phyloP scores from a whole-genome alignment of 2,329 filamentous ascomycete genomes.

The Hymenoscyphus occultus region DNA sequence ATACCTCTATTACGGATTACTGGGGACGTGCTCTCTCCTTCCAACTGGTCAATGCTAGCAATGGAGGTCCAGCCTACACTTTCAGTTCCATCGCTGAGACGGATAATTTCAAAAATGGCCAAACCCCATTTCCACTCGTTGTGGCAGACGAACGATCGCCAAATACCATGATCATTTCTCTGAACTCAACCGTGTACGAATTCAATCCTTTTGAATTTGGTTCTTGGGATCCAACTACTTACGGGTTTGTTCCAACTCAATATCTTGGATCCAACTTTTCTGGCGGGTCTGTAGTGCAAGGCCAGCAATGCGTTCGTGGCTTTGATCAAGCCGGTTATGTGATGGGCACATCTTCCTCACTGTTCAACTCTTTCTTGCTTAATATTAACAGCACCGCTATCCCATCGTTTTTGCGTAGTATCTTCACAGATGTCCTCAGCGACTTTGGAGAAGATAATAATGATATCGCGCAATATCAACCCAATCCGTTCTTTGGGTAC shows the following conservation, averaged over 20 bases:
- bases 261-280: conserved; percentile 73
- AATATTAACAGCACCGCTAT: conserved; percentile 57
- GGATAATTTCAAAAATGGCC: conserved; percentile 58
- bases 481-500: conserved; percentile 73
- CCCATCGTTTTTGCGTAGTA: conserved; percentile 45
- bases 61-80: conserved; percentile 74
- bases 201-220: conserved; percentile 81
- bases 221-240: conserved; percentile 69
- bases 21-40: conserved; percentile 86
- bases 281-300: conserved; percentile 53
- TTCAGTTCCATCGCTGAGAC: conserved; percentile 74
- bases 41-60: conserved; percentile 73
- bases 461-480: conserved; percentile 71
- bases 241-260: conserved; percentile 66
- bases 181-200: conserved; percentile 75
- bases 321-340: conserved; percentile 81
- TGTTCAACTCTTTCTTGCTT: conserved; percentile 79
- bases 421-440: conserved; percentile 53
- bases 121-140: conserved; percentile 70
- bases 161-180: conserved; percentile 56
- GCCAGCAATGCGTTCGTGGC: conserved; percentile 66
- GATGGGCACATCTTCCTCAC: conserved; percentile 79
- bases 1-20: conserved; percentile 78
- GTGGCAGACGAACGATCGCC: conserved; percentile 67
- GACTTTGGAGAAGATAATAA: conserved; percentile 56